These are phyloP conservation scores for Piper longum DNA, from an alignment of 164 flowering plant species.

Conservation along the genomic window DNA sequence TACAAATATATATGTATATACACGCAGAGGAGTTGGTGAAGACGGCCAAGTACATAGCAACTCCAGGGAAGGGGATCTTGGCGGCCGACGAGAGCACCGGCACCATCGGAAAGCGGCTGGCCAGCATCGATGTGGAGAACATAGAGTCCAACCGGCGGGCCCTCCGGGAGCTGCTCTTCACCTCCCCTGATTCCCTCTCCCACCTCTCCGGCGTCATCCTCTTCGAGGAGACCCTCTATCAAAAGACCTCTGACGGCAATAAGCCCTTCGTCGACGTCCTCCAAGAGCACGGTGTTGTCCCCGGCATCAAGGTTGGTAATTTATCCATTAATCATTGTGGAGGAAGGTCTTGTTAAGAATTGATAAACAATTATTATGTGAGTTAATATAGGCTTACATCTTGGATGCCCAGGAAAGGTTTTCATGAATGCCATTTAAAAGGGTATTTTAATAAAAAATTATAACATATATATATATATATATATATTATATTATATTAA, in stretches of 20 bases:
- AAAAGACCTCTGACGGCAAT: conserved; percentile 40
- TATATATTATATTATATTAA: too few relatives aligned
- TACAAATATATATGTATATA: too few relatives aligned
- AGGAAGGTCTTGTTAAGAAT: too few relatives aligned
- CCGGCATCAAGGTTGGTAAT: conserved; percentile 43
- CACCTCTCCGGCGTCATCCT: conserved; percentile 77
- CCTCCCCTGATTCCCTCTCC: conserved; percentile 44
- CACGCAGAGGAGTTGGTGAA: conserved; percentile 62
- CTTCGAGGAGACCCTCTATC: conserved; percentile 78
- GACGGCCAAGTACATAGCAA: conserved; percentile 79
- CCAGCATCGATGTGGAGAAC: conserved; percentile 78
- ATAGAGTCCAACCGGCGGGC: conserved; percentile 64
- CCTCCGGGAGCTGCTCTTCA: conserved; percentile 74
- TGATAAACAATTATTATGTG: too few relatives aligned
- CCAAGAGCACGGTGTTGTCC: conserved; percentile 47
- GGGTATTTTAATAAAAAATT: too few relatives aligned
- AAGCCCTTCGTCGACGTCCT: conserved; percentile 66
- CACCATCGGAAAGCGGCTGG: conserved; percentile 71
- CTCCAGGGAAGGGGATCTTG: conserved; percentile 72
- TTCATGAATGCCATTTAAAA: too few relatives aligned
- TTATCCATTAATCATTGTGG: too few relatives aligned
- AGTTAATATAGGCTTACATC: too few relatives aligned
- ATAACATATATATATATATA: too few relatives aligned
- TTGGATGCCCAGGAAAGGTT: too few relatives aligned
- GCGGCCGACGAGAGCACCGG: conserved; percentile 86